Base-by-base conservation (phyloP, 1,139 yeast genomes). In the Protomyces macrosporus region DNA sequence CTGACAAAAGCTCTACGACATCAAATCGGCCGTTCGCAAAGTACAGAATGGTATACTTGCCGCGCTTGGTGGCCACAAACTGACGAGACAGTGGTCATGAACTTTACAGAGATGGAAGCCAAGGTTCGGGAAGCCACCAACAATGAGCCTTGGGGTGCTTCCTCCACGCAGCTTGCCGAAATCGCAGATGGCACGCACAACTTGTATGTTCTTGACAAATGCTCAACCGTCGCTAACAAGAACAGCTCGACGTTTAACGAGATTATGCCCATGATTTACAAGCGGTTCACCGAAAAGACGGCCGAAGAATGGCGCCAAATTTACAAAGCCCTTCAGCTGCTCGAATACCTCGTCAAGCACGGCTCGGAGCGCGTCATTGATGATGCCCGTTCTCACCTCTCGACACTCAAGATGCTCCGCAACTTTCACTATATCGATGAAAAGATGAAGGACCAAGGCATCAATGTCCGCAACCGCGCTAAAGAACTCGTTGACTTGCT, bases 131-230 rank as follows among this genome's bases (percentile, higher is more conserved):
- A 61, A 52, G 65, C 64, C 55, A 93, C 98, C 65, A 93, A 93
- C 75, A 93, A 93, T 74, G 99, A 93, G 75, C 98, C 98, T 1
- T 93, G 99, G 99, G 98, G 98, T n/a, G 95, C 97, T 2, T 85
- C 96, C 1, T 83, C 95, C 4, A 83, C 96, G 1, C 78, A 88
- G 73, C 93, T 95, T 98, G 88, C 77, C 67, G 95, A 90, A 73
- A 93, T 95, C 71, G 95, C 98, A 4, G 88, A 90, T 40, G 98
- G 96, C 1, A 93, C 98, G 4, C 89, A 89, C 76, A 89, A 88
- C 75, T 88, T 88, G 75, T 74, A 71, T 36, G 75, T 66, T 53
- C n/a, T 54, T 50, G 34, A 32, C 64, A 63, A 65, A 63, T 64
- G 68, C 39, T 30, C 34, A 52, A 16, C 16, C 35, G 12, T 30